Base-by-base conservation (phyloP, 2,329 filamentous ascomycete genomes). In the Paecilomyces formosus region DNA sequence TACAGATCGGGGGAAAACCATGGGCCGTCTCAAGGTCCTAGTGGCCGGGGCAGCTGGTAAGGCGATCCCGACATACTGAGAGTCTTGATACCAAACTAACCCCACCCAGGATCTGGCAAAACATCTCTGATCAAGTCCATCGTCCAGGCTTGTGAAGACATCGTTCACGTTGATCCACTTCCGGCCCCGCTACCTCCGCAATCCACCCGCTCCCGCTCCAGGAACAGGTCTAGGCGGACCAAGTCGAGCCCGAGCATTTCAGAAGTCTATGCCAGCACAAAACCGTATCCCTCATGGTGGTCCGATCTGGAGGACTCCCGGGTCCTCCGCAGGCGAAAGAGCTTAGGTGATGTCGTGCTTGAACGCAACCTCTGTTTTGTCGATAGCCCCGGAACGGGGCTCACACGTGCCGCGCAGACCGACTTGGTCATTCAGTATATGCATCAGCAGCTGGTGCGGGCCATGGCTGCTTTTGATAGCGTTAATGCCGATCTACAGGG, bases 361-460 rank as follows among this genome's bases (percentile, higher is more conserved):
- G 93, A 97, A 70, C 85, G 93, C 30, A 99, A 99, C 69, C 76
- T 99, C 4, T 96, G 91, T 72, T 97, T 99, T 70, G 86, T 97
- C 59, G 93, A 97, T 75, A 93, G 89, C 1, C 85, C 88, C 63
- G 80, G 79, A 53, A 79, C 77, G 53, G 83, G 81, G 39, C 81
- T 85, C 56, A 81, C 83, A 62, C 63, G 64, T 45, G 57, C 63
- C 65, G 83, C 84, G 63, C 79, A 77, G 55, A 85, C 86, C 55
- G 81, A 84, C 45, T 79, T 79, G 6, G 82, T 88, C 45, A 74
- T 88, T 13, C 79, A 86, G 59, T 95, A 96, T 69, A 81, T 96
- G 31, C 87, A 92, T 72, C 83, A 82, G 53, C 83, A 87, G 62
- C 75, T 93, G 15, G 80, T 81, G 58, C 85, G 85, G 62, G 85